Percentiles rank a stretch among this genome's conserved stretches.
phyloP scores from a whole-genome alignment of 768 basidiomycete genomes.

The Phlegmacium glaucopus region DNA sequence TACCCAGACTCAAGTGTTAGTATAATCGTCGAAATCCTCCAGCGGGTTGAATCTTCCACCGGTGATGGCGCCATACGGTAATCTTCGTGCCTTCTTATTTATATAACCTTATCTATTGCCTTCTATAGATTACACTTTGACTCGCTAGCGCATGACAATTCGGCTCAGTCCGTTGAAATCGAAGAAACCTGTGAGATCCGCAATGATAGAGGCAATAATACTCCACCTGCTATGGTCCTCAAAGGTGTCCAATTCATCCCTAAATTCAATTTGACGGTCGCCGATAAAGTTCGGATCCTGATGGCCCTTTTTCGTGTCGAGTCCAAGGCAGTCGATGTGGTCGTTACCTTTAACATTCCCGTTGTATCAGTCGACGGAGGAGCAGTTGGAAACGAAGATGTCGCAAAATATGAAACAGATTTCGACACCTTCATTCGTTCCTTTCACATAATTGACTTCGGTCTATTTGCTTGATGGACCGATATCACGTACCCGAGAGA shows the following conservation, averaged over 20 bases:
- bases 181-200: constrained; percentile 33
- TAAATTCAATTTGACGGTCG: constrained; percentile 65
- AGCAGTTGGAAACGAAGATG: constrained; percentile 36
- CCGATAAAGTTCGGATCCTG: constrained; percentile 72
- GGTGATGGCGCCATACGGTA: constrained; percentile 69
- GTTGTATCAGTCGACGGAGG: constrained; percentile 41
- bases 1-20: constrained; percentile 65
- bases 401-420: constrained; percentile 36
- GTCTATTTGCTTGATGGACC: constrained; percentile 54
- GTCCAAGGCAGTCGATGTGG: constrained; percentile 71
- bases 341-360: constrained; percentile 84
- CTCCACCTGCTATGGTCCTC: constrained; percentile 60
- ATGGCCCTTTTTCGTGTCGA: constrained; percentile 81
- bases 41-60: constrained; percentile 60
- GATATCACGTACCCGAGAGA: not conserved
- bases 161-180: constrained; percentile 52
- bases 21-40: constrained; percentile 80
- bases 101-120: constrained; percentile 5
- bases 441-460: constrained; percentile 64
- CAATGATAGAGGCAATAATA: constrained; percentile 42
- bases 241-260: constrained; percentile 65
- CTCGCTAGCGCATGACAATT: constrained; percentile 89
- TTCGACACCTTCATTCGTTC: constrained; percentile 56
- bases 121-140: constrained; percentile 80
- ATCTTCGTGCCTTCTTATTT: constrained; percentile 4